Evolutionary conservation across 139 green algal genomes (phyloP).

Genomic region (Volvox reticuliferus): DNA sequence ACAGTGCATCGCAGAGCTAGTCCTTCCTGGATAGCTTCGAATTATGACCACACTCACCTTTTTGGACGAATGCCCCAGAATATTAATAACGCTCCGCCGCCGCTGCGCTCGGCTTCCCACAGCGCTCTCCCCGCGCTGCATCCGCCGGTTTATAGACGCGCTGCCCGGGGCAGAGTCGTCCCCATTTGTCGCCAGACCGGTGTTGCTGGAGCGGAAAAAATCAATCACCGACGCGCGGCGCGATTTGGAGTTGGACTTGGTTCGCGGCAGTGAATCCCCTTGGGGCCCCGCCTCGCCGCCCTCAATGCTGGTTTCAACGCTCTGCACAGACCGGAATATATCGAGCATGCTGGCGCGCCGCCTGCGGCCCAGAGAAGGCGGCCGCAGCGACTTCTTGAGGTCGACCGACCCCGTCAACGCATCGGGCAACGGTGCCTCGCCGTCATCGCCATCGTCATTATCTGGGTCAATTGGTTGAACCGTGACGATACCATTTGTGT

Average conservation of each 20-base stretch:
- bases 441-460: neutral
- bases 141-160: neutral
- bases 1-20: too few relatives aligned
- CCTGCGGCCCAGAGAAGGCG: neutral
- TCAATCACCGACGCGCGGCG: slow-evolving; percentile 42
- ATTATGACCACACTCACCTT: slow-evolving; percentile 11
- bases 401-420: neutral
- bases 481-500: neutral
- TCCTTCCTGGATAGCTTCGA: too few relatives aligned
- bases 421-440: neutral
- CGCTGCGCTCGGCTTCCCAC: neutral
- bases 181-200: neutral
- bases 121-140: neutral
- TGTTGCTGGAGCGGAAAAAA: slow-evolving; percentile 41
- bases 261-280: neutral
- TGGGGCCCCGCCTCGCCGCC: neutral
- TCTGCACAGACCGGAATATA: neutral
- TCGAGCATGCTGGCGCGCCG: slow-evolving; percentile 26
- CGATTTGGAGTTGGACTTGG: slow-evolving; percentile 23
- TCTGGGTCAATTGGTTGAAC: neutral
- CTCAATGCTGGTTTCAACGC: neutral
- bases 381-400: neutral
- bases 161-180: neutral
- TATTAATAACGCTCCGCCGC: slow-evolving; percentile 41
- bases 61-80: slow-evolving; percentile 37